Evolutionary conservation across 2,329 filamentous ascomycete genomes (phyloP), one percentile per base, ranked within the genome.

Genomic region (Gnomoniopsis smithogilvyi): DNA sequence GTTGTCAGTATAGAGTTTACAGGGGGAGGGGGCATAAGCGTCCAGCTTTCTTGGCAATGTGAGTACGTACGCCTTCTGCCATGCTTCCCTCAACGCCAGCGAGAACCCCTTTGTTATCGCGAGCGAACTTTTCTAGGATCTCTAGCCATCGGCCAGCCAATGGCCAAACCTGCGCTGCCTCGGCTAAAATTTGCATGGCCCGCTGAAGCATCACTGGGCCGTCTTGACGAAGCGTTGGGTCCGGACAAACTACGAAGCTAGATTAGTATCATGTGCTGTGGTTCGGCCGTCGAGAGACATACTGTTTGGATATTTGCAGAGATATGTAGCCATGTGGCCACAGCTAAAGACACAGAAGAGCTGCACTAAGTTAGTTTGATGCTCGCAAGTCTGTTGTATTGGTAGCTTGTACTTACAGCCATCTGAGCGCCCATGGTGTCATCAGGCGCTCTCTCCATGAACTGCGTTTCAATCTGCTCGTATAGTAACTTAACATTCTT

Each of bases 301-400:
- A 82, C 80, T 70, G 21, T 73, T 70, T 8, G 80, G 78, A 58
- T 81, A 82, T 65, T 79, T 81, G 67, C 75, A 80, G 2, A 82
- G 68, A 55, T 83, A 83, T 3, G 76, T 76, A 7, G 80, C 76
- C 56, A 83, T 75, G 24, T 83, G 70, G 15, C 79, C 80, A 62
- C 80, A 83, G n/a, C 74, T 80, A 54, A 83, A 83, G 14, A 83
- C 79, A 57, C 78, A 80, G 63, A 83, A 83, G 1, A 79, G 70
- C 71, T 77, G 45, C 19, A 19, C 2, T 38, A 24, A 17, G 12
- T 62, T 51, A 55, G 50, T 43, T 4, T 19, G 30, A 36, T 30
- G 6, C 4, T 11, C 46, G 24, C 12, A 33, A 14, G 2, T 2
- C 11, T 33, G 22, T 19, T 36, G 14, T 19, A 12, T 34, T 11